Evolutionary conservation across 179 eudicot species (phyloP).

Genomic region (Monotropa hypopitys): DNA sequence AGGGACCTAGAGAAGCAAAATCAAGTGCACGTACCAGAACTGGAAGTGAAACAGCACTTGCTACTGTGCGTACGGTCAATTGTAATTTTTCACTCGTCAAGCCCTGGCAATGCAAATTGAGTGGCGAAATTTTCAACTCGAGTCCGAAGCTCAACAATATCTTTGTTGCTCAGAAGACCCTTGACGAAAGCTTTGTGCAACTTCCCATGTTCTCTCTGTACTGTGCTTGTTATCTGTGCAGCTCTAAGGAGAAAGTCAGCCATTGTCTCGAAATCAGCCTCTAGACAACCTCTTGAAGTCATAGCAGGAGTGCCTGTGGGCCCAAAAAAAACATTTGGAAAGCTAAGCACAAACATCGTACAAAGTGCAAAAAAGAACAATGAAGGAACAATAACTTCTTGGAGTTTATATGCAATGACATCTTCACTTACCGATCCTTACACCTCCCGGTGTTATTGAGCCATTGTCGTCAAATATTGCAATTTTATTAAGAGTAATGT

Average conservation of each 20-base stretch:
- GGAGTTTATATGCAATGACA: neutral
- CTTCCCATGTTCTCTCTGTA: constrained; percentile 72
- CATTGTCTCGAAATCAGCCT: constrained; percentile 48
- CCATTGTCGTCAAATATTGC: constrained; percentile 70
- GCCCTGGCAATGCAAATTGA: constrained; percentile 47
- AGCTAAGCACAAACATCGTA: neutral
- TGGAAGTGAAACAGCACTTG: neutral
- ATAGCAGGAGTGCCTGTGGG: constrained; percentile 61
- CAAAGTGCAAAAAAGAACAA: neutral
- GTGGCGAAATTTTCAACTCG: constrained; percentile 18
- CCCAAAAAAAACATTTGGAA: neutral
- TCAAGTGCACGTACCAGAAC: neutral
- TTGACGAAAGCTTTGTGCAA: constrained; percentile 37
- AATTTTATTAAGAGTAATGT: constrained; percentile 68
- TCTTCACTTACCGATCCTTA: constrained; percentile 58
- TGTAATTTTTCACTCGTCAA: constrained; percentile 20
- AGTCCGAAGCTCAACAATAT: constrained; percentile 43
- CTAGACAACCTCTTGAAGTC: constrained; percentile 63
- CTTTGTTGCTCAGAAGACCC: constrained; percentile 63
- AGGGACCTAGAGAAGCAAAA: neutral
- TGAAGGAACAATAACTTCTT: neutral
- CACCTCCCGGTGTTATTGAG: constrained; percentile 68
- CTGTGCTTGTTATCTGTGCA: constrained; percentile 38
- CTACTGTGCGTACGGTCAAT: neutral
- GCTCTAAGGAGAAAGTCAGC: constrained; percentile 50